Percentiles rank a stretch among this genome's conserved stretches.
phyloP scores from a whole-genome alignment of 2,329 filamentous ascomycete species.

The Cladosporium oxysporum region DNA sequence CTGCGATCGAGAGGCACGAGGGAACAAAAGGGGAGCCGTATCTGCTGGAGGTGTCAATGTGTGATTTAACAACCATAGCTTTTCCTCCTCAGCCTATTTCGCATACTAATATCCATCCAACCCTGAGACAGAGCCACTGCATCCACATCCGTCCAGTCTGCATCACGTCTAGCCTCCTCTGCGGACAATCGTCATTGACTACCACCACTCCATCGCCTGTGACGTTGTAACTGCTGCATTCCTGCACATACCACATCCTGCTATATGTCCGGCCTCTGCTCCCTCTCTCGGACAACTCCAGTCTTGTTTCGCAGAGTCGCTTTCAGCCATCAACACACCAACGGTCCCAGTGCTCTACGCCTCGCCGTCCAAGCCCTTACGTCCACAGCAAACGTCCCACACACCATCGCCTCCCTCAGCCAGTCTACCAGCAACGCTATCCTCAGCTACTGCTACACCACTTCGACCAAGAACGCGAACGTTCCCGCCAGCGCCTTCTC shows the following conservation, averaged over 20 bases:
- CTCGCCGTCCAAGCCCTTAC: slow-evolving; percentile 17
- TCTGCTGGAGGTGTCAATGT: neutral
- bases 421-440: slow-evolving; percentile 11
- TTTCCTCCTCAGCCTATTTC: neutral
- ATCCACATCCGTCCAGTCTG: neutral
- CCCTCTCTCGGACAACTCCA: slow-evolving; percentile 18
- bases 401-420: slow-evolving; percentile 1
- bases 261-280: slow-evolving; percentile 17
- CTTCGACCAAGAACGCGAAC: slow-evolving; percentile 1
- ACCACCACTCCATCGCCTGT: slow-evolving; percentile 6
- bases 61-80: neutral
- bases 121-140: neutral
- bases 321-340: slow-evolving; percentile 4
- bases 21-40: neutral
- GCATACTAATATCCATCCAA: neutral
- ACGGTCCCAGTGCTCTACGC: slow-evolving; percentile 4
- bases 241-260: neutral
- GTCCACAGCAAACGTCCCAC: neutral
- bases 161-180: slow-evolving; percentile 2
- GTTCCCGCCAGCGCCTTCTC: slow-evolving; percentile 16
- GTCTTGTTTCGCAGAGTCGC: slow-evolving; percentile 17
- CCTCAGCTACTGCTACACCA: slow-evolving; percentile 18
- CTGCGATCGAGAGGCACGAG: neutral
- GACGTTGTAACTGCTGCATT: slow-evolving; percentile 8
- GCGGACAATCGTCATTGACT: slow-evolving; percentile 18